These are phyloP conservation scores for Pilasporangium apinafurcum DNA, from an alignment of 352 stramenopile species.

Conservation along the genomic window DNA sequence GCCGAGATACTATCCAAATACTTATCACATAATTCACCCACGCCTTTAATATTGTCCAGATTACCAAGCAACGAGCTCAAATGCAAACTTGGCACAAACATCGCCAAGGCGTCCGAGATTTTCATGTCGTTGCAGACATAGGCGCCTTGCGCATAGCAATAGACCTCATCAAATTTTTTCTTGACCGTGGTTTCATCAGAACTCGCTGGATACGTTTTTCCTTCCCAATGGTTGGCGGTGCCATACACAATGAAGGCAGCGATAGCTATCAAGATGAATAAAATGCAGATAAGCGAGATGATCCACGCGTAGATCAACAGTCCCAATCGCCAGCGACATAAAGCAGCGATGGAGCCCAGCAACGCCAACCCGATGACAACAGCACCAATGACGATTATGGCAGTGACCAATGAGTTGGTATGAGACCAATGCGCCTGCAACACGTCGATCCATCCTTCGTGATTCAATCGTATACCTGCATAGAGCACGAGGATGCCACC, in stretches of 20 bases:
- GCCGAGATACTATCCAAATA: slow-evolving; percentile 23
- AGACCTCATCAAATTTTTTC: slow-evolving; percentile 53
- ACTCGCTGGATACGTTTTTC: slow-evolving; percentile 36
- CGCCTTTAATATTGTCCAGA: slow-evolving; percentile 27
- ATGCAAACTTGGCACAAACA: slow-evolving; percentile 40
- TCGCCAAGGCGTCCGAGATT: slow-evolving; percentile 36
- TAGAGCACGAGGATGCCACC: slow-evolving; percentile 54
- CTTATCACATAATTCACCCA: slow-evolving; percentile 51
- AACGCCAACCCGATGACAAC: slow-evolving; percentile 54
- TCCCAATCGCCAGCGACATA: slow-evolving; percentile 48
- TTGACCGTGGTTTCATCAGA: slow-evolving; percentile 42
- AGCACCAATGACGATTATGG: slow-evolving; percentile 38
- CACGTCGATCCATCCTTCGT: slow-evolving; percentile 56
- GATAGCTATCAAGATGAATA: slow-evolving; percentile 42
- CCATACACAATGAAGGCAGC: slow-evolving; percentile 33
- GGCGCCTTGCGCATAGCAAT: slow-evolving; percentile 69
- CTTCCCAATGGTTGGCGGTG: slow-evolving; percentile 41
- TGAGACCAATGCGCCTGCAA: slow-evolving; percentile 47
- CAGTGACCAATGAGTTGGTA: slow-evolving; percentile 32
- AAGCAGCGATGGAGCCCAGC: slow-evolving; percentile 46
- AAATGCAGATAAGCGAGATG: slow-evolving; percentile 40
- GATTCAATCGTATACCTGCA: slow-evolving; percentile 27
- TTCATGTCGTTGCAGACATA: slow-evolving; percentile 63
- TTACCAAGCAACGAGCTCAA: slow-evolving; percentile 16
- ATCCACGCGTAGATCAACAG: slow-evolving; percentile 52